Evolutionary conservation across 225 moss, liverwort and hornwort species (phyloP), one percentile per base, ranked within the genome.

Genomic region (Marchantia polymorpha): DNA sequence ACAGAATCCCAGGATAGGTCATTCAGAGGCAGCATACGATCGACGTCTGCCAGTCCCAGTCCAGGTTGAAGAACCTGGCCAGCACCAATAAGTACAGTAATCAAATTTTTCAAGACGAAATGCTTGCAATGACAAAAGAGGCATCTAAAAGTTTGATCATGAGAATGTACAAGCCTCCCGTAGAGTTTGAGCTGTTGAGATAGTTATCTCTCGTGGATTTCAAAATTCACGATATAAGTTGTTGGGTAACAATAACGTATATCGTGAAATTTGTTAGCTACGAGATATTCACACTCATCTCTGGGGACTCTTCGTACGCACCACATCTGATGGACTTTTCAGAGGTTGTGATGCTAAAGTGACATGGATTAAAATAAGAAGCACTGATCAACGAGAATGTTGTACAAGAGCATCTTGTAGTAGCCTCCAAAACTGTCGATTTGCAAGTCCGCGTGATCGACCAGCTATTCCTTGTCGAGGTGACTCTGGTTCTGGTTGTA

Each of bases 381-480:
- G 5, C 22, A 50, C 9, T n/a, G 71, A 50, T 51, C 11, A 19
- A 20, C 39, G 27, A 29, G 75, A 59, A 77, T n/a, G 10, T 39
- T 8, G 7, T 83, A 86, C 87, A 77, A 82, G 82, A n/a, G 82
- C 82, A 11, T 84, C 82, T n/a, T 80, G 82, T 46, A 84, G 79
- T 17, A 87, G 51, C 11, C 74, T 77, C 87, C 84, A 87, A 54
- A 87, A 77, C 39, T 87, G 84, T 76, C 69, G 76, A 69, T 84
- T 84, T 64, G 79, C 82, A 53, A 87, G 82, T 80, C 82, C 87
- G 12, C 76, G 72, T 1, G 76, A 55, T 61, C 76, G 69, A 69
- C 87, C 83, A 31, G n/a, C 80, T 61, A 77, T 58, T 64, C 66
- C 54, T 83, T 31, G 53, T 53, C 76, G 68, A 10, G 81, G 75